A percentile compares a stretch with the other conserved stretches of the same genome.
Evolutionary conservation across 2,329 filamentous ascomycete genomes (phyloP).

Genomic region (Diaporthe ampelina): DNA sequence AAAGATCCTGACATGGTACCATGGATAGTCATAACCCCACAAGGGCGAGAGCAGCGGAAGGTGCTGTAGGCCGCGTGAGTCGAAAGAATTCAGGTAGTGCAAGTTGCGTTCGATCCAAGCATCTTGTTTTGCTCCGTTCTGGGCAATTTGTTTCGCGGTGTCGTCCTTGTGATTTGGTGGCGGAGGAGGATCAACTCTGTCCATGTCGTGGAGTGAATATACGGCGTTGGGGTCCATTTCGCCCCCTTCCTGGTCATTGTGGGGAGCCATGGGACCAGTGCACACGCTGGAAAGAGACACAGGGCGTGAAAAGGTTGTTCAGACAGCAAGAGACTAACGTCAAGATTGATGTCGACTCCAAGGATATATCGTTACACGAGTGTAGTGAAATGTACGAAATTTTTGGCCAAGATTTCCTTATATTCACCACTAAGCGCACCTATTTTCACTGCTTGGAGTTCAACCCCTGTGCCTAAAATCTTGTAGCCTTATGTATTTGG

Average conservation of each 20-base stretch:
- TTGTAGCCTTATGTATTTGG: no score
- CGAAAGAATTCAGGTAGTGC: constrained; percentile 2
- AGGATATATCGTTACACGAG: not conserved
- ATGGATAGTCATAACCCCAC: constrained; percentile 12
- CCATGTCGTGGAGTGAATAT: not conserved
- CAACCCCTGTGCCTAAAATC: not conserved
- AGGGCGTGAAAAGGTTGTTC: not conserved
- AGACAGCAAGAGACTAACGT: no score
- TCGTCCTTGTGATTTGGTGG: not conserved
- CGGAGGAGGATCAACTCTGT: not conserved
- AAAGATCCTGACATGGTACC: not conserved
- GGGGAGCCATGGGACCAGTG: not conserved
- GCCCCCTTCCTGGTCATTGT: not conserved
- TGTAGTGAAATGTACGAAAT: not conserved
- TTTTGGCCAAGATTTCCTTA: not conserved
- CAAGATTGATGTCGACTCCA: not conserved
- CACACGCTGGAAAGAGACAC: not conserved
- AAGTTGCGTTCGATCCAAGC: not conserved
- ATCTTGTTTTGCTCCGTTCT: no score
- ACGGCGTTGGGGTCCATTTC: not conserved
- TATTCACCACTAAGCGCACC: not conserved
- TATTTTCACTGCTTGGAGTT: not conserved
- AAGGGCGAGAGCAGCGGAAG: constrained; percentile 25
- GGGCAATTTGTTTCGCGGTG: not conserved
- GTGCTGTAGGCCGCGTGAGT: not conserved